Percentiles rank a stretch among this genome's conserved stretches.
phyloP scores from a whole-genome alignment of 352 stramenopile genomes.

The Blastocystis sp. region DNA sequence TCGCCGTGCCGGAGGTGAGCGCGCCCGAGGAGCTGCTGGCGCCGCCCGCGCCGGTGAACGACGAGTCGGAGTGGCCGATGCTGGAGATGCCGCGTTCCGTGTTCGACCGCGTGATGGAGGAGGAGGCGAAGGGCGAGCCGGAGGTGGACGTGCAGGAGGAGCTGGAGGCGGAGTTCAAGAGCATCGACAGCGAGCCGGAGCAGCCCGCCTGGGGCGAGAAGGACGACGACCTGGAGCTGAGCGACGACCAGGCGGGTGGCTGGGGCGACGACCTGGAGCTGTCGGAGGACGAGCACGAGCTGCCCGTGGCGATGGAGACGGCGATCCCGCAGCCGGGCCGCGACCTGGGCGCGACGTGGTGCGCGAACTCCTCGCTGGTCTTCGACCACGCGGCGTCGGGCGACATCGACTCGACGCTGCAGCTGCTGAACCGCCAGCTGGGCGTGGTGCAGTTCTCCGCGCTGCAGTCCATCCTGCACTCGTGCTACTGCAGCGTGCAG shows the following conservation, averaged over 20 bases:
- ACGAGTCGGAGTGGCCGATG: slow-evolving; percentile 91
- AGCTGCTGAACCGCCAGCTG: slow-evolving; percentile 97
- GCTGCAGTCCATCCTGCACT: slow-evolving; percentile 88
- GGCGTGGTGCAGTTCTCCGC: slow-evolving; percentile 94
- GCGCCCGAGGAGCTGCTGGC: slow-evolving; percentile 78
- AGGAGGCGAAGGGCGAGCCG: slow-evolving; percentile 71
- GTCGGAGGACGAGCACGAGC: slow-evolving; percentile 77
- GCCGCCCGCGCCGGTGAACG: slow-evolving; percentile 76
- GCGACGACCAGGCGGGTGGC: slow-evolving; percentile 77
- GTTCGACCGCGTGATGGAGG: slow-evolving; percentile 80
- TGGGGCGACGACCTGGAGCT: slow-evolving; percentile 83
- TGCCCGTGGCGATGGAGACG: slow-evolving; percentile 57
- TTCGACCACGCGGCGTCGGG: slow-evolving; percentile 95
- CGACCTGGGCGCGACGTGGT: slow-evolving; percentile 88
- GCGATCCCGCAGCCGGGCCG: slow-evolving; percentile 86
- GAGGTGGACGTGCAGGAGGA: slow-evolving; percentile 37
- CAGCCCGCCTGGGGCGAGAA: neutral
- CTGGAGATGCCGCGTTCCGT: slow-evolving; percentile 88
- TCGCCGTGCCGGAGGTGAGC: slow-evolving; percentile 76
- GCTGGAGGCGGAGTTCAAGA: slow-evolving; percentile 73
- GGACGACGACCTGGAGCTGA: slow-evolving; percentile 85
- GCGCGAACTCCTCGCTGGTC: slow-evolving; percentile 92
- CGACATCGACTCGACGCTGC: slow-evolving; percentile 92
- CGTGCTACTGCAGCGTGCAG: slow-evolving; percentile 83
- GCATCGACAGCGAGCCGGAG: slow-evolving; percentile 28